A percentile compares a stretch with the other conserved stretches of the same genome.
Conservation (phyloP, 1,139 yeast species). For the Blastobotrys persicus region DNA sequence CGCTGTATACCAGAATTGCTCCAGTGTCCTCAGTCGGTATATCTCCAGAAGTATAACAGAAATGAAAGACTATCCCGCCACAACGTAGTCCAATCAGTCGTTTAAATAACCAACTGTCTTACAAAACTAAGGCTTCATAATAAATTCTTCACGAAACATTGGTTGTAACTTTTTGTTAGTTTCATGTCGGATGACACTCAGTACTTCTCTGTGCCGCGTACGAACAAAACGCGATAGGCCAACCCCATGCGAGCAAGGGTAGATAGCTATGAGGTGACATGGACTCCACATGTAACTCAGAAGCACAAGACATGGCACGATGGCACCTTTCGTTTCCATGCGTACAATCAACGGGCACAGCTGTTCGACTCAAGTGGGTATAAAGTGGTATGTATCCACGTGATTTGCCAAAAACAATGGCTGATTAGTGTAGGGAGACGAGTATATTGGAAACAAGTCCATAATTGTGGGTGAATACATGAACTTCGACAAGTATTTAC, state of each 20-base stretch:
- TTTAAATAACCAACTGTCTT: no score
- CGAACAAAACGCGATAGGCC: neutral
- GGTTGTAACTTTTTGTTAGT: no score
- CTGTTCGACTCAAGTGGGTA: constrained; percentile 43
- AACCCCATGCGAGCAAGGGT: constrained; percentile 6
- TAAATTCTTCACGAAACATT: no score
- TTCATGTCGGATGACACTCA: no score
- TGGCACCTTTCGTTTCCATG: constrained; percentile 49
- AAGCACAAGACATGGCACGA: constrained; percentile 56
- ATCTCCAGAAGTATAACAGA: no score
- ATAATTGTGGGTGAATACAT: constrained; percentile 18
- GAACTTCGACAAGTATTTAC: constrained; percentile 22
- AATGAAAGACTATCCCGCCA: no score
- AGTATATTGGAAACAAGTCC: constrained; percentile 31
- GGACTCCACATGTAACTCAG: constrained; percentile 47
- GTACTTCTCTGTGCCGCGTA: no score
- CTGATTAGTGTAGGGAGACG: neutral
- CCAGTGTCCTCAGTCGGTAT: no score
- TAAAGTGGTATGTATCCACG: constrained; percentile 37
- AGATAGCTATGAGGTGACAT: constrained; percentile 10
- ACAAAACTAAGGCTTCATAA: no score
- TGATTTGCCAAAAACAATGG: neutral
- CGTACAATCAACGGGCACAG: constrained; percentile 49
- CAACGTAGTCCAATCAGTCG: no score
- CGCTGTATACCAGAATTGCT: no score